Conservation (phyloP, 2,329 filamentous ascomycete genomes). For the Penicillium sp. region DNA sequence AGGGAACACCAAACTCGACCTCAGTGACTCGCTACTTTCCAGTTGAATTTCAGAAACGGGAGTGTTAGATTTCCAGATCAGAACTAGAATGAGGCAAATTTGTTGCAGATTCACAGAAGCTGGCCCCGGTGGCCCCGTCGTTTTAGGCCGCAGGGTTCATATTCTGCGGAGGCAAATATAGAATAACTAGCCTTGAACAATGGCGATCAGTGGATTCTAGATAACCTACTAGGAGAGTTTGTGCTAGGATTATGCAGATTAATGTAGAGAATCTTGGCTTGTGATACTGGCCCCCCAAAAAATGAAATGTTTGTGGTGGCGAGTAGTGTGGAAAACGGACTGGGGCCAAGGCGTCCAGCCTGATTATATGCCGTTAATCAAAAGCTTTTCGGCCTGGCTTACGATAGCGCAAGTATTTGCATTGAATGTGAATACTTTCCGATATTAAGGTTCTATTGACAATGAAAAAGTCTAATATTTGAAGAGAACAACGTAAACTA, state of each 20-base stretch:
- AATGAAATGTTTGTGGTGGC: background rate
- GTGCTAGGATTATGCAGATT: background rate
- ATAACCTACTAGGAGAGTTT: background rate
- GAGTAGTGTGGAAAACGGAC: no score
- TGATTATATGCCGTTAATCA: no score
- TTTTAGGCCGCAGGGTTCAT: background rate
- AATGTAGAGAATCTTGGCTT: background rate
- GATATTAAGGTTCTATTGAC: no score
- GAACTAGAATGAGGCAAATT: background rate
- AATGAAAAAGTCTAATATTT: no score
- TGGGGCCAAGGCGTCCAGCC: no score
- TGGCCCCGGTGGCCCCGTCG: background rate
- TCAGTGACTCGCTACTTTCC: no score
- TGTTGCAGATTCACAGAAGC: background rate
- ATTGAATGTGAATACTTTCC: no score
- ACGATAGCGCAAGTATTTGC: no score
- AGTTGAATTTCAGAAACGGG: no score
- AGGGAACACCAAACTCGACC: no score
- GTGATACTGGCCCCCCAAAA: background rate
- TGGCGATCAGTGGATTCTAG: background rate
- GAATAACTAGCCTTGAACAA: background rate
- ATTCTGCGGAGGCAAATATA: background rate
- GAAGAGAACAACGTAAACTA: no score
- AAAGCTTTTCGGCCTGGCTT: no score
- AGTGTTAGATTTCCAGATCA: background rate